Conservation (phyloP, 106 monocot species). For the Apostasia shenzhenica region DNA sequence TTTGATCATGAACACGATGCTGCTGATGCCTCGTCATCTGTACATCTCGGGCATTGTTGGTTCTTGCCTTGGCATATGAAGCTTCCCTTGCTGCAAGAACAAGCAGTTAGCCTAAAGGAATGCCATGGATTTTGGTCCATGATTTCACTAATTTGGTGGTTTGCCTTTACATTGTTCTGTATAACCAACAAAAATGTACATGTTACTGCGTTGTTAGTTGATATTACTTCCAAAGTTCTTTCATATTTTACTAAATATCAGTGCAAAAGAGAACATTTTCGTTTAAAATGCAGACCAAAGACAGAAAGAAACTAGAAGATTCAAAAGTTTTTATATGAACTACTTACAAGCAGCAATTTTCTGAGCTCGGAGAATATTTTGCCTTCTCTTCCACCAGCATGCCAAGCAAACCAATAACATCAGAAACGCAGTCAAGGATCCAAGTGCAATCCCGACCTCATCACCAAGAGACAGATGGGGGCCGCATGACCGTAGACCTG, state of each 20-base stretch:
- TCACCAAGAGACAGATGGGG: slow-evolving; percentile 62
- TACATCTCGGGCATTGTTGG: slow-evolving; percentile 48
- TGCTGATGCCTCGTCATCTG: slow-evolving; percentile 78
- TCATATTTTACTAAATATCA: not conserved
- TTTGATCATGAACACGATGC: slow-evolving; percentile 46
- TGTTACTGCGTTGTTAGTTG: too few relatives aligned
- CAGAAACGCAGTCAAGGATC: slow-evolving; percentile 42
- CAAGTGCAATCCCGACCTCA: slow-evolving; percentile 73
- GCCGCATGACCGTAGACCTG: slow-evolving; percentile 74
- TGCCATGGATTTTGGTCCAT: too few relatives aligned
- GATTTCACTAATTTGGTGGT: not conserved
- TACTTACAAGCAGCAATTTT: slow-evolving; percentile 64
- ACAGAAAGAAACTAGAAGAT: too few relatives aligned
- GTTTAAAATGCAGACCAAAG: too few relatives aligned
- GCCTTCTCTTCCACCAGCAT: slow-evolving; percentile 95
- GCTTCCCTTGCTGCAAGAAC: slow-evolving; percentile 75
- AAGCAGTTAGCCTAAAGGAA: not conserved
- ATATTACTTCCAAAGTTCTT: not conserved
- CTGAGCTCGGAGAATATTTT: slow-evolving; percentile 75
- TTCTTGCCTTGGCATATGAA: slow-evolving; percentile 88
- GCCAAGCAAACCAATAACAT: slow-evolving; percentile 32
- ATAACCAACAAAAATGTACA: not conserved
- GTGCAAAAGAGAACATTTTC: too few relatives aligned
- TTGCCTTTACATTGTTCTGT: not conserved
- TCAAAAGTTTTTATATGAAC: not conserved